Evolutionary conservation across 1,139 yeast species (phyloP).

Genomic region (Lodderomyces oxycetoniae): DNA sequence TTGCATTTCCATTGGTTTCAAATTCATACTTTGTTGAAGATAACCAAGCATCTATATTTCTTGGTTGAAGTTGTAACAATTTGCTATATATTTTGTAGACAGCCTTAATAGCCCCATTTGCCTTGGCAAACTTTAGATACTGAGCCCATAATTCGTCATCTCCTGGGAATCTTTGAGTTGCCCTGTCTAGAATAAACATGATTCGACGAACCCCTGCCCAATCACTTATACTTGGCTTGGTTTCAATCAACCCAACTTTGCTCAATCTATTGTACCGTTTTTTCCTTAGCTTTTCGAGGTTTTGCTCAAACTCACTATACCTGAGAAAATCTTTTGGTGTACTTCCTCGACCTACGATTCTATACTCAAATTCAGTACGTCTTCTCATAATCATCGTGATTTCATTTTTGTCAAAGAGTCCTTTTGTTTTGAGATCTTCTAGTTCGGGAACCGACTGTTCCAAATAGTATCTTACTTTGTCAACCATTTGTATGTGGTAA

Average conservation of each 20-base stretch:
- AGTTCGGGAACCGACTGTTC: conserved; percentile 90
- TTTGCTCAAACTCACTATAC: conserved; percentile 78
- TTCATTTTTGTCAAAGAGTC: conserved; percentile 76
- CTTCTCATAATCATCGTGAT: conserved; percentile 83
- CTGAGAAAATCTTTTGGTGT: conserved; percentile 71
- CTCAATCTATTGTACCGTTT: conserved; percentile 66
- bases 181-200: conserved; percentile 79
- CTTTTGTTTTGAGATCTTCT: conserved; percentile 78
- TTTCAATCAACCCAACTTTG: conserved; percentile 46
- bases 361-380: conserved; percentile 92
- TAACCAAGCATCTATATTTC: conserved; percentile 86
- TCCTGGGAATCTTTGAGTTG: conserved; percentile 73
- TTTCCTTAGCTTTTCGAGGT: conserved; percentile 71
- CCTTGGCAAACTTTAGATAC: conserved; percentile 70
- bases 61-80: conserved; percentile 83
- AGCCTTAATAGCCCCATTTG: conserved; percentile 68
- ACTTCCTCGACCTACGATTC: conserved; percentile 81
- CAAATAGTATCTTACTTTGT: conserved; percentile 69
- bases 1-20: conserved; percentile 81
- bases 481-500: conserved; percentile 61
- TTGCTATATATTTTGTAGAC: conserved; percentile 79
- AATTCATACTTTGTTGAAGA: conserved; percentile 93
- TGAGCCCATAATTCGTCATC: conserved; percentile 75
- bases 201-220: conserved; percentile 86
- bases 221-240: conserved; percentile 65